Conservation (phyloP, 192 early-diverging fungal genomes). For the Radiomyces spectabilis region DNA sequence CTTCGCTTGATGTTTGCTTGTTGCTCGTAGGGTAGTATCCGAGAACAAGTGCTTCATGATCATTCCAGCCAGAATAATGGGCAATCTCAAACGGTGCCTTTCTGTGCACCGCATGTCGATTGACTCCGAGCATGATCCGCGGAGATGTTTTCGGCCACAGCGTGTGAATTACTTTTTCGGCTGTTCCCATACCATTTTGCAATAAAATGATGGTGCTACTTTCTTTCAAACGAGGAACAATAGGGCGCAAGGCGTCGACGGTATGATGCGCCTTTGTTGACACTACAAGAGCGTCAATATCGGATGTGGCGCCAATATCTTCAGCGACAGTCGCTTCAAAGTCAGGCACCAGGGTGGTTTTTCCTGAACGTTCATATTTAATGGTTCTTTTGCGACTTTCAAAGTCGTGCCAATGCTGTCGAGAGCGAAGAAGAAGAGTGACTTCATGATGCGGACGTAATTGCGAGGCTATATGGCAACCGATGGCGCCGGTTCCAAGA, state of each 20-base stretch:
- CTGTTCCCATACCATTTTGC: slow-evolving; percentile 60
- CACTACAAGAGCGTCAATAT: slow-evolving; percentile 43
- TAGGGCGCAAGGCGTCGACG: slow-evolving; percentile 30
- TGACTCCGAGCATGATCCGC: slow-evolving; percentile 11
- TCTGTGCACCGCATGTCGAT: slow-evolving; percentile 19
- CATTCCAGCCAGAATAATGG: slow-evolving; percentile 16
- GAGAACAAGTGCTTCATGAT: slow-evolving; percentile 2
- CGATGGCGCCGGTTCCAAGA: slow-evolving; percentile 65
- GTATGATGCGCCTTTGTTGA: slow-evolving; percentile 60
- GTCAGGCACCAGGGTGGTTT: not conserved
- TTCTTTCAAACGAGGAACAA: slow-evolving; percentile 30
- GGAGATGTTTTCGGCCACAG: not conserved
- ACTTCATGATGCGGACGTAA: slow-evolving; percentile 44
- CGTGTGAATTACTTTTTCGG: slow-evolving; percentile 34
- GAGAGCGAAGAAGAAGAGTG: slow-evolving; percentile 46
- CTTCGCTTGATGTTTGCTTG: too few relatives aligned
- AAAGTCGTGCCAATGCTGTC: slow-evolving; percentile 5
- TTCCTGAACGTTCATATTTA: not conserved
- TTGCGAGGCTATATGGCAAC: slow-evolving; percentile 52
- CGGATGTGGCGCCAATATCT: not conserved
- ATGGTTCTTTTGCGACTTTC: slow-evolving; percentile 3
- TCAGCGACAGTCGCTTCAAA: not conserved
- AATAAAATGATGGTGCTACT: slow-evolving; percentile 45
- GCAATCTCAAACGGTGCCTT: slow-evolving; percentile 11
- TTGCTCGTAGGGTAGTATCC: too few relatives aligned